A percentile compares a stretch with the other conserved stretches of the same genome.
Evolutionary conservation across 371 early-diverging fungal species (phyloP).

Genomic region (Quaeritorhiza haematococci): DNA sequence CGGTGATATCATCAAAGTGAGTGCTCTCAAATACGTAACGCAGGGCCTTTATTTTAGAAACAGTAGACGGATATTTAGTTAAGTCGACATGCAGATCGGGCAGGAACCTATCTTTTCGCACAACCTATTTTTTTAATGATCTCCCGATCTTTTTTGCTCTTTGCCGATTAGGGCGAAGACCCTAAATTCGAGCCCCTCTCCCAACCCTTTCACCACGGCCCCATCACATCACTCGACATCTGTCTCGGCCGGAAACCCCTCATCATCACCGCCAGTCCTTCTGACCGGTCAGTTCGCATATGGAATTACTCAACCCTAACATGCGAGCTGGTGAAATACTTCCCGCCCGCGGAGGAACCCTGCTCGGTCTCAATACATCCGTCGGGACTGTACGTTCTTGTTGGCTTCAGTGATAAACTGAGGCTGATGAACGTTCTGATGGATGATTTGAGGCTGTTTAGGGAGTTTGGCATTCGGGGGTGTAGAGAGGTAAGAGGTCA

Average conservation of each 20-base stretch:
- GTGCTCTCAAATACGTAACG: no score
- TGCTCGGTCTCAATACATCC: slow-evolving; percentile 43
- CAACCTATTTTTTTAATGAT: no score
- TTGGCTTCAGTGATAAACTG: slow-evolving; percentile 44
- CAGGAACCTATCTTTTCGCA: neutral
- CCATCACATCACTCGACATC: slow-evolving; percentile 44
- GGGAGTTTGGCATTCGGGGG: slow-evolving; percentile 44
- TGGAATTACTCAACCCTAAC: slow-evolving; percentile 53
- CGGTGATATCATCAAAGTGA: slow-evolving; percentile 31
- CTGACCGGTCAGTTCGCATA: slow-evolving; percentile 45
- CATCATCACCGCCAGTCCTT: slow-evolving; percentile 44
- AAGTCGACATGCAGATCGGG: neutral
- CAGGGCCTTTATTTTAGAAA: neutral
- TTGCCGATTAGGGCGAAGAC: slow-evolving; percentile 25
- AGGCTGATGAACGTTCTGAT: slow-evolving; percentile 50
- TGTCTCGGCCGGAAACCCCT: slow-evolving; percentile 48
- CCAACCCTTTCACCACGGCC: slow-evolving; percentile 46
- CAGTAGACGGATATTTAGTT: neutral
- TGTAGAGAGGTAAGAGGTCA: slow-evolving; percentile 53
- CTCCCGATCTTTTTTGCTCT: slow-evolving; percentile 2
- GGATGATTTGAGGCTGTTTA: slow-evolving; percentile 48
- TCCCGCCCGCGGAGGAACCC: slow-evolving; percentile 33
- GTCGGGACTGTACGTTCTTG: slow-evolving; percentile 48
- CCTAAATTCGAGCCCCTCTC: slow-evolving; percentile 32
- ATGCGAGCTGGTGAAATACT: slow-evolving; percentile 43